Base-by-base conservation (phyloP, 306 rosid species). In the Prunus fruticosa region DNA sequence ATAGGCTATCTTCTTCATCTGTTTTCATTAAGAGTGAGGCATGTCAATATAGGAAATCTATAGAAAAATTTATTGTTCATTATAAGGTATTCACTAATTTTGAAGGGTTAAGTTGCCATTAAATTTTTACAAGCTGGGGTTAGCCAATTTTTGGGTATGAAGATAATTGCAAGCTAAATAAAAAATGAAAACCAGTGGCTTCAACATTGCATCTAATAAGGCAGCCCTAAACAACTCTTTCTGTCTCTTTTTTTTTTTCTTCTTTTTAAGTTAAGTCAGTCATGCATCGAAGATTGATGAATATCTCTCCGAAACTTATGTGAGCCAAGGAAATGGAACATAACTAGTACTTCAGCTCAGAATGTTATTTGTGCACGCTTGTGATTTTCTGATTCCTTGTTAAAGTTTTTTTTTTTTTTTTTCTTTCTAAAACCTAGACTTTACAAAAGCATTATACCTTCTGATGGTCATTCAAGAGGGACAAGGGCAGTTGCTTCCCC, bases 391-490 rank as follows among this genome's bases (percentile, higher is more conserved):
- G 52, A 14, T 4, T 47, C 52, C 52, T 47, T 11, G 15, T 30
- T 16, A 11, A 64, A 11, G 4, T 43, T 32, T 12, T 2, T 27
- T 27, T 27, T 27, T 25, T 25, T 1, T 25, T 25, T 25, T 27
- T 27, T 25, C 1, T 1, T 25, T 2, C 28, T 27, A 27, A 56
- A 56, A 2, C 0, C n/a, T n/a, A 43, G 10, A 43, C 30, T 66
- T 63, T 64, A n/a, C 27, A 67, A 50, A 27, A 27, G 8, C 23
- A 27, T 11, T 76, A 73, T 83, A 94, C 98, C 97, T 91, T 95
- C 61, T 89, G 96, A 75, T 83, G 91, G 80, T 95, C 97, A 43
- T 84, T 88, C 72, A 95, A 79, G 62, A 92, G 96, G 15, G 98
- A 95, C 74, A 89, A 74, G 0, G 97, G 98, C 56, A 95, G 74